Percentiles rank a stretch among this genome's conserved stretches.
Evolutionary conservation across 2,329 filamentous ascomycete genomes (phyloP).

Genomic region (Fusarium goolgardi): DNA sequence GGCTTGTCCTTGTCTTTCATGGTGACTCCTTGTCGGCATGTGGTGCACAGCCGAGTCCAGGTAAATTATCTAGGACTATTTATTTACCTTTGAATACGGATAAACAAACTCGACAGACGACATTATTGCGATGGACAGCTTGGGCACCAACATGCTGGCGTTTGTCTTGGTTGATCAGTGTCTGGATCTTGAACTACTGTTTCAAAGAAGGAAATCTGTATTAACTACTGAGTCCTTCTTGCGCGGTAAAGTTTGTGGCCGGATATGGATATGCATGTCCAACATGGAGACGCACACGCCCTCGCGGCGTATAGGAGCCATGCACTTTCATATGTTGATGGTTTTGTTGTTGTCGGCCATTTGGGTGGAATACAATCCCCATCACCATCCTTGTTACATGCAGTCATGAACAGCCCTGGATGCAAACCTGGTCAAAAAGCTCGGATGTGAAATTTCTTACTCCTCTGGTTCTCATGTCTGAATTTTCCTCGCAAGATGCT

Average conservation of each 20-base stretch:
- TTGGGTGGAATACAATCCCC: conserved; percentile 36
- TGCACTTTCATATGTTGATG: conserved; percentile 36
- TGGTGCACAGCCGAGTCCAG: conserved; percentile 40
- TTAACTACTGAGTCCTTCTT: neutral
- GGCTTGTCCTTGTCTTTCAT: conserved; percentile 37
- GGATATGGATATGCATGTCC: conserved; percentile 27
- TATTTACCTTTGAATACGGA: conserved; percentile 33
- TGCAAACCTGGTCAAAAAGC: conserved; percentile 37
- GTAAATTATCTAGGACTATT: conserved; percentile 43
- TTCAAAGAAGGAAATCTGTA: conserved; percentile 1
- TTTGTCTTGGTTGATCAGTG: conserved; percentile 17
- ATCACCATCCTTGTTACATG: conserved; percentile 44
- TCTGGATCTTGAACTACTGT: conserved; percentile 19
- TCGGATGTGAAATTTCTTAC: conserved; percentile 35
- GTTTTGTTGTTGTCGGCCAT: conserved; percentile 37
- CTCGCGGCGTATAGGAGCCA: conserved; percentile 33
- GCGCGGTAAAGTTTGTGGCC: conserved; percentile 16
- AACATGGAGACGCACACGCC: conserved; percentile 36
- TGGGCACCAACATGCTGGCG: conserved; percentile 20
- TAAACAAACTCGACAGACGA: conserved; percentile 23
- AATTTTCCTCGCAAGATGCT: conserved; percentile 24
- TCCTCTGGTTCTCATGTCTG: conserved; percentile 17
- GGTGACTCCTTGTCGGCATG: conserved; percentile 42
- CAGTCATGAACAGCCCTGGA: conserved; percentile 36
- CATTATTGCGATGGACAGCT: conserved; percentile 21